phyloP scores from a whole-genome alignment of 2,329 filamentous ascomycete species.

The Sphaerulina populicola region DNA sequence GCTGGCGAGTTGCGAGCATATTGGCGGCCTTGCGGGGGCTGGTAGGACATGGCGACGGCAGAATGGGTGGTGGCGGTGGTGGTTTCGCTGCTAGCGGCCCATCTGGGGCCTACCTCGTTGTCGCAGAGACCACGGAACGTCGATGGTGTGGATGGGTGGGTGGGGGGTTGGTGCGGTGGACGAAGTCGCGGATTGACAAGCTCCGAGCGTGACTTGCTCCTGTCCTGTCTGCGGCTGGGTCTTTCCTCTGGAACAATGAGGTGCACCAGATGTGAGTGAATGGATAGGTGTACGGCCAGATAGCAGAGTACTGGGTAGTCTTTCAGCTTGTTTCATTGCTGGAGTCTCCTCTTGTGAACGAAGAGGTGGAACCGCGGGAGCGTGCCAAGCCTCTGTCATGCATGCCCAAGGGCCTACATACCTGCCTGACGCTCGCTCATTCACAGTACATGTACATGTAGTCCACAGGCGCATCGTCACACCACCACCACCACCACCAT shows the following conservation, averaged over 20 bases:
- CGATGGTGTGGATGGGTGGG: background rate
- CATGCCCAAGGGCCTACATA: no score
- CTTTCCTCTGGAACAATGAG: background rate
- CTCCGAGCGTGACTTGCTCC: background rate
- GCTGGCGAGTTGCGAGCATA: conserved; percentile 7
- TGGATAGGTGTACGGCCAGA: background rate
- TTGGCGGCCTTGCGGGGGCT: conserved; percentile 48
- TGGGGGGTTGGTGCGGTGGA: background rate
- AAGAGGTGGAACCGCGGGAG: background rate
- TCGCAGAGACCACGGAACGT: background rate
- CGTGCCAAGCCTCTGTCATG: no score
- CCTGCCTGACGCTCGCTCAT: no score
- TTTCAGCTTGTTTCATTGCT: background rate
- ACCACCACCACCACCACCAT: background rate
- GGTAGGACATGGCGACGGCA: conserved; percentile 49
- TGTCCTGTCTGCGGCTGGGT: background rate
- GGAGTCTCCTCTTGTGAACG: background rate
- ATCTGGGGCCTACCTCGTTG: conserved; percentile 15
- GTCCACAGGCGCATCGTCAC: background rate
- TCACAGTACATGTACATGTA: background rate
- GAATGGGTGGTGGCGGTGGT: background rate
- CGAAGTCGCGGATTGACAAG: background rate
- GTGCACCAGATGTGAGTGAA: background rate
- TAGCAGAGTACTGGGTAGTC: background rate
- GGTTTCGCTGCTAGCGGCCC: conserved; percentile 15